Conservation (phyloP, 2,329 filamentous ascomycete species). For the Cytospora leucostoma region DNA sequence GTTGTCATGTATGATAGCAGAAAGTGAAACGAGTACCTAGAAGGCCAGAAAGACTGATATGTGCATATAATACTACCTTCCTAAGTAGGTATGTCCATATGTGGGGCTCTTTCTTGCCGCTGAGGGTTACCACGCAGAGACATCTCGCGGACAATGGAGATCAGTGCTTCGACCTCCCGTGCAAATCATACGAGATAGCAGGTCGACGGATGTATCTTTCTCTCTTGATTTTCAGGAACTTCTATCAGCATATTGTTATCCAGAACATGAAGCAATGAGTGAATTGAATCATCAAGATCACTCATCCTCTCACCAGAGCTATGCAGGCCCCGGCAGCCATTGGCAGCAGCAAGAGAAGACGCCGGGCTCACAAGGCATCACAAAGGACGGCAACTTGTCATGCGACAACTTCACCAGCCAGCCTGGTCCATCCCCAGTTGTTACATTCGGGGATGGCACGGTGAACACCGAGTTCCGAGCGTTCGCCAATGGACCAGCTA, state of each 20-base stretch:
- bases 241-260: background rate
- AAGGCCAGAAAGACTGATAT: too few species aligned
- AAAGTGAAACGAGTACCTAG: background rate
- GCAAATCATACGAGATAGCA: background rate
- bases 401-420: background rate
- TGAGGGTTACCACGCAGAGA: background rate
- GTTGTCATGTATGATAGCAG: too few species aligned
- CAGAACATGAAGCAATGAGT: background rate
- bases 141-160: background rate
- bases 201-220: background rate
- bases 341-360: background rate
- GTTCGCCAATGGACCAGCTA: background rate
- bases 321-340: background rate
- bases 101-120: background rate
- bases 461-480: background rate
- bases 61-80: too few species aligned
- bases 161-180: background rate
- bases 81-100: background rate
- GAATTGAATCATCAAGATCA: background rate
- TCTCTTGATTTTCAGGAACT: background rate
- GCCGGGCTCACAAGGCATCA: background rate
- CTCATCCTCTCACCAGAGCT: background rate
- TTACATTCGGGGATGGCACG: background rate
- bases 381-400: background rate
- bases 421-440: background rate